Base-by-base conservation (phyloP, 1,284 basidiomycete species). In the Irpex rosettiformis region DNA sequence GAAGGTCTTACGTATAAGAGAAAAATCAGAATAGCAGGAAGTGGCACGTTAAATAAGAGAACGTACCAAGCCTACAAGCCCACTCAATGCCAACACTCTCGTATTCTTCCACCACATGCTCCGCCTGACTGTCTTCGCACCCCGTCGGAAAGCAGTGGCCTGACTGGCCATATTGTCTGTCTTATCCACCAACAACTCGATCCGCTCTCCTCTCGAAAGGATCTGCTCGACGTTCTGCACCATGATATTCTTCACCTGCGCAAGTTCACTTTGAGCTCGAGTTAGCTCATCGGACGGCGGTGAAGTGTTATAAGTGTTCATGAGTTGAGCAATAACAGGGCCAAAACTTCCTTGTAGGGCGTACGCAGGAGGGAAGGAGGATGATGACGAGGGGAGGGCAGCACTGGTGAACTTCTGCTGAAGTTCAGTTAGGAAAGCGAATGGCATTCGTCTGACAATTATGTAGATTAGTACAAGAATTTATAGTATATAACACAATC, bases 91-190 rank as follows among this genome's bases (percentile, higher is more conserved):
- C 66, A 93, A 70, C 52, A 94, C 85, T 73, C 91, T 88, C 62
- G 80, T 86, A 69, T 94, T 96, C 75, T 86, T 89, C 95, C 95
- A 99, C 93, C 96, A 98, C 91, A 98, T 96, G 71, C 96, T 88
- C 62, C 95, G 80, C 49, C 96, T 79, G 13, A 96, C 87, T 1
- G 82, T 86, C 40, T 94, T 83, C 4, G 96, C 95, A 2, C 96
- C 93, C 54, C 96, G 81, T 51, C 96, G 78, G 77, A 99, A 99
- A 1, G 94, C 94, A n/a, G 93, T 92, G 5, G 96, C 94, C 73
- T 99, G 96, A 27, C 88, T 89, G 2, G 94, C 93, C 83, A 98
- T 94, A 59, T 85, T 91, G 71, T 98, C 96, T 29, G 96, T 99
- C 81, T 98, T 96, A 79, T 98, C 94, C 48, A 99, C 91, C 45